Evolutionary conservation across 768 basidiomycete species (phyloP).

Genomic region (Tephrocybe sp.): DNA sequence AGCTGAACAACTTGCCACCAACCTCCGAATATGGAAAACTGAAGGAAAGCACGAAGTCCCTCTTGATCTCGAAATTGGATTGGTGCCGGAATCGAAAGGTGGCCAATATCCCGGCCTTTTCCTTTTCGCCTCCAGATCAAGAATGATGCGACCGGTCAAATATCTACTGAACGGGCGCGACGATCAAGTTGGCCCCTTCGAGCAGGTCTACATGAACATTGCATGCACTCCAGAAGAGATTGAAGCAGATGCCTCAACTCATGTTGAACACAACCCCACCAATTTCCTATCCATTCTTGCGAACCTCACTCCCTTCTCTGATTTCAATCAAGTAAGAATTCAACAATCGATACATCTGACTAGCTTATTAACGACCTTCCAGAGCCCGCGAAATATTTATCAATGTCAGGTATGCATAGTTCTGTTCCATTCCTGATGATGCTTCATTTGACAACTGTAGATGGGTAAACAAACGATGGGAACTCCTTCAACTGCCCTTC

Average conservation of each 20-base stretch:
- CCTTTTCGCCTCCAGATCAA: constrained; percentile 79
- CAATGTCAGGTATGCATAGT: constrained; percentile 74
- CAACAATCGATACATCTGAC: constrained; percentile 10
- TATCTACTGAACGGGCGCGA: constrained; percentile 82
- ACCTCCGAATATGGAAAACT: constrained; percentile 93
- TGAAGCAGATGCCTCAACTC: constrained; percentile 71
- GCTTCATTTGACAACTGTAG: constrained; percentile 34
- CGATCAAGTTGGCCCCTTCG: constrained; percentile 94
- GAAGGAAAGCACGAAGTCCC: constrained; percentile 81
- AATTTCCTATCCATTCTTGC: constrained; percentile 96
- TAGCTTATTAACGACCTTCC: constrained; percentile 10
- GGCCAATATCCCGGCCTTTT: constrained; percentile 98
- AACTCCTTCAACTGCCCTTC: constrained; percentile 89
- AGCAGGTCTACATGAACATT: constrained; percentile 99
- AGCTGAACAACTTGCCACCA: constrained; percentile 78
- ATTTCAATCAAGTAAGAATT: constrained; percentile 89
- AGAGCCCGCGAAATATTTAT: constrained; percentile 91
- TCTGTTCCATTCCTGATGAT: not conserved
- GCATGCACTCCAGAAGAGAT: constrained; percentile 90
- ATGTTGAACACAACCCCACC: constrained; percentile 93
- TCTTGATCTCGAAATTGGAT: constrained; percentile 91
- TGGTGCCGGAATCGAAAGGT: constrained; percentile 84
- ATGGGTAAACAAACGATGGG: constrained; percentile 99
- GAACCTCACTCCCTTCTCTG: constrained; percentile 97
- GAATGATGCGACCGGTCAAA: constrained; percentile 99